A percentile compares a stretch with the other conserved stretches of the same genome.
These are phyloP conservation scores for Acanthamoeba royreba DNA, from an alignment of 208 protist species.

Conservation along the genomic window DNA sequence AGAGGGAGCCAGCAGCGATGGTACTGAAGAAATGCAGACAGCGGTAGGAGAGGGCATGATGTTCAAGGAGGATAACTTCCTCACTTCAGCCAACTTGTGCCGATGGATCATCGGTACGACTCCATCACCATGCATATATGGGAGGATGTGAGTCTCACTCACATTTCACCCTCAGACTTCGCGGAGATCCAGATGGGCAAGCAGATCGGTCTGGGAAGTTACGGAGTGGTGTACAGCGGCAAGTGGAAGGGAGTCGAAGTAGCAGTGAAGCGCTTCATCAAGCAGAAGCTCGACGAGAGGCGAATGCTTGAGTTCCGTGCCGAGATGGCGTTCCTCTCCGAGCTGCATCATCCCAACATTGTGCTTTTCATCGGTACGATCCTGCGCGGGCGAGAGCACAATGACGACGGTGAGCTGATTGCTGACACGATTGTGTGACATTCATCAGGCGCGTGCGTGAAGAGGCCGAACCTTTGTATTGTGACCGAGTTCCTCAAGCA, in stretches of 20 bases:
- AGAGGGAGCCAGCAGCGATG: too few relatives aligned
- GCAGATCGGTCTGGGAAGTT: slow-evolving; percentile 8
- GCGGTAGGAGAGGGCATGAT: not conserved
- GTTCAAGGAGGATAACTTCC: slow-evolving; percentile 33
- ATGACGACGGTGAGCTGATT: too few relatives aligned
- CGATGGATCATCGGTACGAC: slow-evolving; percentile 39
- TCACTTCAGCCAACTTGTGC: slow-evolving; percentile 12
- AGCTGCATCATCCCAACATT: slow-evolving; percentile 42
- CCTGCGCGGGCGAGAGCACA: not conserved
- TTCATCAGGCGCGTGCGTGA: slow-evolving; percentile 4
- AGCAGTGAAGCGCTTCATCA: slow-evolving; percentile 40
- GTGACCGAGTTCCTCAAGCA: slow-evolving; percentile 38
- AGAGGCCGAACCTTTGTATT: slow-evolving; percentile 30
- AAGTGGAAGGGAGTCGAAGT: slow-evolving; percentile 44
- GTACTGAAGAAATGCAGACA: not conserved
- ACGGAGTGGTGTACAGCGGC: slow-evolving; percentile 4
- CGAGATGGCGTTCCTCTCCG: slow-evolving; percentile 33
- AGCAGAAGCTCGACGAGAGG: slow-evolving; percentile 29
- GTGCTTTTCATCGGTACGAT: slow-evolving; percentile 7
- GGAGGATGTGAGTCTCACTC: too few relatives aligned
- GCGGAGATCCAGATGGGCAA: not conserved
- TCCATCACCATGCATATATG: too few relatives aligned
- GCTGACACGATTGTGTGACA: not conserved
- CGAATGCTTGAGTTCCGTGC: slow-evolving; percentile 39
- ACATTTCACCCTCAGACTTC: too few relatives aligned